Evolutionary conservation across 2,329 filamentous ascomycete species (phyloP).

Genomic region (Colletotrichum salicis): DNA sequence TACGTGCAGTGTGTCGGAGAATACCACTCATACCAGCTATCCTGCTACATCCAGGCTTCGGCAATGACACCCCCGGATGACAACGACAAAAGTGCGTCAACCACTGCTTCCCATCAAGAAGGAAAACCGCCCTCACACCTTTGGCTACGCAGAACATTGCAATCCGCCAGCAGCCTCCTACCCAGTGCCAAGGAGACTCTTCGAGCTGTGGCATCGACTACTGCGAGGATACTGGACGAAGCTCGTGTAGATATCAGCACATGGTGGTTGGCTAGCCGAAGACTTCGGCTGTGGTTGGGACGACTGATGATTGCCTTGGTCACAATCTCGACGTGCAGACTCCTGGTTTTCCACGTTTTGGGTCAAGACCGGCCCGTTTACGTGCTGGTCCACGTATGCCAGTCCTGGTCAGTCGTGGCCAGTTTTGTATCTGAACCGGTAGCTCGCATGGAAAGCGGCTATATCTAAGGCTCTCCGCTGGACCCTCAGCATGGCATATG

Average conservation of each 20-base stretch:
- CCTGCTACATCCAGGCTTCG: slow-evolving; percentile 9
- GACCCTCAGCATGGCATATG: neutral
- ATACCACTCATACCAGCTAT: slow-evolving; percentile 22
- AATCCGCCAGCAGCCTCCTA: neutral
- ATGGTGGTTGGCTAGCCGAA: slow-evolving; percentile 6
- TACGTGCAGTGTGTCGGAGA: neutral
- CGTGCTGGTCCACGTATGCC: slow-evolving; percentile 25
- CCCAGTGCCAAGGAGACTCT: neutral
- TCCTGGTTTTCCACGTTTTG: neutral
- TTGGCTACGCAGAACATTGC: neutral
- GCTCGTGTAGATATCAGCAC: neutral
- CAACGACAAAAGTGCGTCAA: neutral
- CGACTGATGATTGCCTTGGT: neutral
- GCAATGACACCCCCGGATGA: neutral
- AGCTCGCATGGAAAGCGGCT: neutral
- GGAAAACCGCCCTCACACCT: too few relatives aligned
- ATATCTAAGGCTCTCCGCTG: neutral
- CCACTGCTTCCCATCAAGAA: neutral
- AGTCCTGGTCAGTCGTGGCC: slow-evolving; percentile 11
- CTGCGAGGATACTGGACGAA: neutral
- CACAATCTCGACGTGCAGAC: neutral
- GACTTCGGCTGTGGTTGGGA: neutral
- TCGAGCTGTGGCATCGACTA: neutral
- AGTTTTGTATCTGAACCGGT: neutral
- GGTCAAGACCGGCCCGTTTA: slow-evolving; percentile 4